Conservation (phyloP, 2,329 filamentous ascomycete species). For the Ophiostoma populinum region DNA sequence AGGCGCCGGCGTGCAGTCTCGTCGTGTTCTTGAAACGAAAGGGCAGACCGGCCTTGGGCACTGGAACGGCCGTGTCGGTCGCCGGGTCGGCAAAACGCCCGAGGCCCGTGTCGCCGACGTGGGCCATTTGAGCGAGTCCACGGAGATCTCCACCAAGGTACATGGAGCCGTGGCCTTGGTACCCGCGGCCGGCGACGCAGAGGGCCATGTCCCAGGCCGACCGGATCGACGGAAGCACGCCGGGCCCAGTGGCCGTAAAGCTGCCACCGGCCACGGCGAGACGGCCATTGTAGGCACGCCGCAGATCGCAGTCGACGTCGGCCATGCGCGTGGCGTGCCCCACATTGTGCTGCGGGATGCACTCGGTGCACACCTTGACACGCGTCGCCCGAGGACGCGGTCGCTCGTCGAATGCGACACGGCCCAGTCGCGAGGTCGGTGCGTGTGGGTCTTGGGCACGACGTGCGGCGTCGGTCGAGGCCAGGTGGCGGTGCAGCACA, state of each 20-base stretch:
- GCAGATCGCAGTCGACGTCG: slow-evolving; percentile 35
- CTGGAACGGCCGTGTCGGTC: slow-evolving; percentile 3
- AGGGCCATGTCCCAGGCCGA: slow-evolving; percentile 28
- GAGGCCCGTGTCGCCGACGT: slow-evolving; percentile 13
- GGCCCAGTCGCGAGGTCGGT: background rate
- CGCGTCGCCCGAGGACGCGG: slow-evolving; percentile 20
- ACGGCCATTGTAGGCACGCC: slow-evolving; percentile 37
- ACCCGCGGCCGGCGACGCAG: slow-evolving; percentile 17
- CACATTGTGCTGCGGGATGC: slow-evolving; percentile 80
- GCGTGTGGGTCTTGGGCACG: background rate
- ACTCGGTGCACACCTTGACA: slow-evolving; percentile 44
- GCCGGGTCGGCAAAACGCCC: slow-evolving; percentile 8
- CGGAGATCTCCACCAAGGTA: slow-evolving; percentile 1
- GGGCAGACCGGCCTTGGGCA: slow-evolving; percentile 2
- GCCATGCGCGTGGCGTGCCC: slow-evolving; percentile 53
- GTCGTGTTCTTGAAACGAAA: slow-evolving; percentile 9
- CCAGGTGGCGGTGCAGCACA: slow-evolving; percentile 57
- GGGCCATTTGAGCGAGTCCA: background rate
- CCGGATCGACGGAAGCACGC: slow-evolving; percentile 33
- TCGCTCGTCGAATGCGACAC: background rate
- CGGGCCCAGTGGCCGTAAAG: slow-evolving; percentile 32
- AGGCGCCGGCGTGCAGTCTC: slow-evolving; percentile 3
- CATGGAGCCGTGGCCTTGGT: slow-evolving; percentile 1
- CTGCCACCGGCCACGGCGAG: slow-evolving; percentile 46
- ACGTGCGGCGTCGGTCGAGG: background rate